Base-by-base conservation (phyloP, 2,329 filamentous ascomycete genomes). In the Triangularia setosa region DNA sequence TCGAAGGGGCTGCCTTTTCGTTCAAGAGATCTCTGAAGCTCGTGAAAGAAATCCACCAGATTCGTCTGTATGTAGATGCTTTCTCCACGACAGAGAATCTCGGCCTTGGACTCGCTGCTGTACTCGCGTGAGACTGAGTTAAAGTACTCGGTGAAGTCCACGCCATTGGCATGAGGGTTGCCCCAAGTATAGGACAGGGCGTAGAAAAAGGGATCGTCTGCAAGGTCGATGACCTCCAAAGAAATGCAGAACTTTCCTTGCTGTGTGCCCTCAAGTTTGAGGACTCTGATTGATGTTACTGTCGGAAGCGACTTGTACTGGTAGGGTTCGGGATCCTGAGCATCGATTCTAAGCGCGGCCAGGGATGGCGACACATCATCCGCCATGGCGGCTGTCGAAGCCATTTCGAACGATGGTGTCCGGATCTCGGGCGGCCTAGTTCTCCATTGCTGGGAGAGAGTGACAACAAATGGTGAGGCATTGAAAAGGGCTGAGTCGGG, bases 141-240 rank as follows among this genome's bases (percentile, higher is more conserved):
- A 44, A 63, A 67, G 30, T 65, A 33, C 7, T 33, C 57, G 5
- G 62, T 63, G 25, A 67, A 67, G 40, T 65, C 65, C n/a, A 67
- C 63, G 2, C 65, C 65, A 27, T 60, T 66, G 58, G 27, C 64
- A 21, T 65, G 60, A 3, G 64, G 64, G 23, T 65, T 65, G 21
- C 64, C 61, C 64, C 64, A 65, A 4, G 64, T 65, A 21, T 65
- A 65, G 1, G 60, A 63, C n/a, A 65, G 18, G 14, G 64, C 64
- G 16, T 58, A 61, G 16, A 57, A 65, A 24, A 61, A 30, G 6
- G 64, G 64, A 7, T 65, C 28, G n/a, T 65, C 57, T 4, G 30
- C 52, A 33, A 65, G n/a, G 23, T 65, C 60, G 57, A 63, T 55
- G 4, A 12, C 54, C 21, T 44, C 18, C 2, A 65, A 24, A 12